phyloP scores from a whole-genome alignment of 768 basidiomycete species.

The Coprinopsis sp. region DNA sequence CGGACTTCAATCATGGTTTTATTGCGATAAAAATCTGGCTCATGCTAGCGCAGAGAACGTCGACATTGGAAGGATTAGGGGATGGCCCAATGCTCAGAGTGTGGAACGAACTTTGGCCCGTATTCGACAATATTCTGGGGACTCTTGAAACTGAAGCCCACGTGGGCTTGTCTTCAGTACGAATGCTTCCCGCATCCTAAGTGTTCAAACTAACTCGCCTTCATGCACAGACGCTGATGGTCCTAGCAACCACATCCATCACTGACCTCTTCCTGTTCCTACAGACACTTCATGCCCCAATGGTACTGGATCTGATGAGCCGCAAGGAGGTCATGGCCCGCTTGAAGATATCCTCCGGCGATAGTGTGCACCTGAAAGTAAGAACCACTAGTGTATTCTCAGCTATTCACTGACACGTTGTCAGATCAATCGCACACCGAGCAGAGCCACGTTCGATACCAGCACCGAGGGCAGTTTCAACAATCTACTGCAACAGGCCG shows the following conservation, averaged over 20 bases:
- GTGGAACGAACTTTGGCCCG: slow-evolving; percentile 78
- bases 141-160: slow-evolving; percentile 46
- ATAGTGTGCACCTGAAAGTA: slow-evolving; percentile 50
- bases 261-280: slow-evolving; percentile 65
- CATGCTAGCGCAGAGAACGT: slow-evolving; percentile 44
- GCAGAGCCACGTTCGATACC: slow-evolving; percentile 47
- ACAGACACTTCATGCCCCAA: slow-evolving; percentile 46
- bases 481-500: slow-evolving; percentile 51
- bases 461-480: slow-evolving; percentile 41
- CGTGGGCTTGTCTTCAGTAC: slow-evolving; percentile 36
- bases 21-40: slow-evolving; percentile 71
- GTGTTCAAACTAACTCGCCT: not conserved
- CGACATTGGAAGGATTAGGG: slow-evolving; percentile 21
- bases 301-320: slow-evolving; percentile 49
- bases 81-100: slow-evolving; percentile 36
- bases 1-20: slow-evolving; percentile 66
- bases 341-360: slow-evolving; percentile 43
- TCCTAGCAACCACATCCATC: slow-evolving; percentile 54
- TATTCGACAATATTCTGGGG: slow-evolving; percentile 52
- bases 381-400: slow-evolving; percentile 4
- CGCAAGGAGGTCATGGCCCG: slow-evolving; percentile 48
- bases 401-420: not conserved
- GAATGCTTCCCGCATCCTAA: slow-evolving; percentile 12
- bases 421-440: slow-evolving; percentile 56
- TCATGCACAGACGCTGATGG: slow-evolving; percentile 50